Percentiles rank a stretch among this genome's conserved stretches.
Conservation (phyloP, 768 basidiomycete species). For the Rhizopogon vulgaris region DNA sequence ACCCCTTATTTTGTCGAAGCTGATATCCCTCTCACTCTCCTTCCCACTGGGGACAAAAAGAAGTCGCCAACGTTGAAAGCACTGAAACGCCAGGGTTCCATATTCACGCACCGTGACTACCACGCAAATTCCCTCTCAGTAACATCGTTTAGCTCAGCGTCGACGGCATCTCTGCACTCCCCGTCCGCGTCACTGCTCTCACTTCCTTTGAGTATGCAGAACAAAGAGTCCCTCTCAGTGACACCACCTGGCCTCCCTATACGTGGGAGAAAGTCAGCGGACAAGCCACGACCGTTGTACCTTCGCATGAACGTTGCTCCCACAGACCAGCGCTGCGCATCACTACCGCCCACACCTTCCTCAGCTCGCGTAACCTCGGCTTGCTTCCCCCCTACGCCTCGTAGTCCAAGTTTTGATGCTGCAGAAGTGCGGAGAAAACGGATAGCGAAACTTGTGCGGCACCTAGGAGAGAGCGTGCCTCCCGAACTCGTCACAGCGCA, state of each 20-base stretch:
- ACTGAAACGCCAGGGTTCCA: conserved; percentile 27
- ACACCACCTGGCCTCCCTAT: conserved; percentile 16
- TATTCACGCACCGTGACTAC: conserved; percentile 16
- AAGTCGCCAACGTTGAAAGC: conserved; percentile 8
- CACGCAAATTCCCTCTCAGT: conserved; percentile 16
- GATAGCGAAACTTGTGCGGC: conserved; percentile 53
- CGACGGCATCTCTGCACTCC: conserved; percentile 5
- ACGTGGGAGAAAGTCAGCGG: conserved; percentile 8
- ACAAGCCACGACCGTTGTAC: conserved; percentile 16
- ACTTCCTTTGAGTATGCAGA: conserved; percentile 7
- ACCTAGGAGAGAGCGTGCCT: conserved; percentile 55
- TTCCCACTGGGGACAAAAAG: conserved; percentile 15
- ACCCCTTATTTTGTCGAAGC: conserved; percentile 30
- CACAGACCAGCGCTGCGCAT: conserved; percentile 4
- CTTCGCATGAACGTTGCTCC: conserved; percentile 16
- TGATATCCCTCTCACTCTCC: conserved; percentile 12
- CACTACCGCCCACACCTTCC: conserved; percentile 8
- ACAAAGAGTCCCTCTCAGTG: conserved; percentile 5
- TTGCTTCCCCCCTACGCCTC: conserved; percentile 12
- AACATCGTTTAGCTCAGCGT: conserved; percentile 12
- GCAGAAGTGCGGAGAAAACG: conserved; percentile 37
- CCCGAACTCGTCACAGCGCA: conserved; percentile 42
- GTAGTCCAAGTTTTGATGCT: conserved; percentile 17
- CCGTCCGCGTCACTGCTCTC: conserved; percentile 14
- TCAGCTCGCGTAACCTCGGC: conserved; percentile 5